Base-by-base conservation (phyloP, 2,329 filamentous ascomycete species). In the Epichloe hybrida region DNA sequence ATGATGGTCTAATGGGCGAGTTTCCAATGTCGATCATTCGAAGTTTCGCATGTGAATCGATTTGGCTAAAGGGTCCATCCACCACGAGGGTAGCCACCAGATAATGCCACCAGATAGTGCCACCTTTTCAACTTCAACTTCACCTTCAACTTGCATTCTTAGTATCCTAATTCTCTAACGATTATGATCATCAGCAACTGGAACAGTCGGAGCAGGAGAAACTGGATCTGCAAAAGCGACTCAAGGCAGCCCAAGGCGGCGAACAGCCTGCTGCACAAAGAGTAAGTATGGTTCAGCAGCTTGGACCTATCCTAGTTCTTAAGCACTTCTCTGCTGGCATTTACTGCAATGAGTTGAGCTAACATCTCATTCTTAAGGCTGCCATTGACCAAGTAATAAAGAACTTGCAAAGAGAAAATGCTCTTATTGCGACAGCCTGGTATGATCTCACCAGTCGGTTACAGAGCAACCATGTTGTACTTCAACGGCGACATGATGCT, bases 371-470 rank as follows among this genome's bases (percentile, higher is more conserved):
- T 42, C 17, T 42, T 46, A 59, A 79, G 73, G 72, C 73, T 42
- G 69, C 73, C 50, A 66, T 66, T 55, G 76, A 80, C 45, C 69
- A 77, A 60, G 69, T 72, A 48, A 77, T 86, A 61, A 79, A 80
- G 57, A 86, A 83, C 58, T 76, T 94, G 53, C 78, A 85, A 64
- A 79, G 84, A 58, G 88, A 94, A 66, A 88, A 88, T 64, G 76
- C 77, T 39, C 75, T 93, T 62, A 88, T 94, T 59, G 74, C 83
- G 27, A 85, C 82, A n/a, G 88, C 88, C 2, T 94, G 86, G 86
- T 90, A 90, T 68, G 86, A 91, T 65, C 77, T 93, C 60, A 82
- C 83, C 27, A 83, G 76, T 62, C 76, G 88, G 48, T 67, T 94
- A 58, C 87, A 93, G 68, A 89, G 85, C 69, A 91, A 90, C 64